Percentiles rank a stretch among this genome's conserved stretches.
phyloP scores from a whole-genome alignment of 2,329 filamentous ascomycete species.

The Teratosphaeria epicoccoides region DNA sequence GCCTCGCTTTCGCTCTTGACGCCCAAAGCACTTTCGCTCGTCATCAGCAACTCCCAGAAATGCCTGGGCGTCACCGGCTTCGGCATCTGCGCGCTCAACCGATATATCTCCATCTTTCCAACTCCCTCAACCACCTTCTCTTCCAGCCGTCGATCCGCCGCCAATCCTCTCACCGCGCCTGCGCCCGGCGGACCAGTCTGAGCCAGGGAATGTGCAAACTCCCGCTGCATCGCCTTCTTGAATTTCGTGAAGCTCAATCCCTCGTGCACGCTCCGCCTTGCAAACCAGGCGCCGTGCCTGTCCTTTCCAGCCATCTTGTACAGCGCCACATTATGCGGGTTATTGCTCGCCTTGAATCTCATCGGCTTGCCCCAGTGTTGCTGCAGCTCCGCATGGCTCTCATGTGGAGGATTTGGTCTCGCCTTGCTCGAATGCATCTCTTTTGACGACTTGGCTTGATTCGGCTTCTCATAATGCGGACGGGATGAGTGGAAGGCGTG shows the following conservation, averaged over 20 bases:
- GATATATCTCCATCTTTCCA: slow-evolving; percentile 63
- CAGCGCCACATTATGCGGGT: slow-evolving; percentile 64
- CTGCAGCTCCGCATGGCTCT: slow-evolving; percentile 51
- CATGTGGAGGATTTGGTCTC: slow-evolving; percentile 38
- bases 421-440: slow-evolving; percentile 44
- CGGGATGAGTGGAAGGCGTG: slow-evolving; percentile 34
- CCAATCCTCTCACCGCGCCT: slow-evolving; percentile 73
- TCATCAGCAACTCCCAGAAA: slow-evolving; percentile 71
- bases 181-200: slow-evolving; percentile 58
- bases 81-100: slow-evolving; percentile 80
- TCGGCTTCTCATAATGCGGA: slow-evolving; percentile 49
- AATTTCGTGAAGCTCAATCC: slow-evolving; percentile 67
- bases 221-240: slow-evolving; percentile 62
- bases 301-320: slow-evolving; percentile 74
- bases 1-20: slow-evolving; percentile 30
- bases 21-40: slow-evolving; percentile 45
- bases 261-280: slow-evolving; percentile 69
- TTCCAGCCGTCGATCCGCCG: slow-evolving; percentile 66
- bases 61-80: slow-evolving; percentile 80
- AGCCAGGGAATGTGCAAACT: slow-evolving; percentile 70
- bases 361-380: slow-evolving; percentile 79
- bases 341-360: slow-evolving; percentile 60
- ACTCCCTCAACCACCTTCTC: slow-evolving; percentile 47
- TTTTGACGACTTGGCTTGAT: slow-evolving; percentile 38
- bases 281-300: slow-evolving; percentile 82